These are phyloP conservation scores for Phylloporus sp. DNA, from an alignment of 1,284 basidiomycete genomes.

Conservation along the genomic window DNA sequence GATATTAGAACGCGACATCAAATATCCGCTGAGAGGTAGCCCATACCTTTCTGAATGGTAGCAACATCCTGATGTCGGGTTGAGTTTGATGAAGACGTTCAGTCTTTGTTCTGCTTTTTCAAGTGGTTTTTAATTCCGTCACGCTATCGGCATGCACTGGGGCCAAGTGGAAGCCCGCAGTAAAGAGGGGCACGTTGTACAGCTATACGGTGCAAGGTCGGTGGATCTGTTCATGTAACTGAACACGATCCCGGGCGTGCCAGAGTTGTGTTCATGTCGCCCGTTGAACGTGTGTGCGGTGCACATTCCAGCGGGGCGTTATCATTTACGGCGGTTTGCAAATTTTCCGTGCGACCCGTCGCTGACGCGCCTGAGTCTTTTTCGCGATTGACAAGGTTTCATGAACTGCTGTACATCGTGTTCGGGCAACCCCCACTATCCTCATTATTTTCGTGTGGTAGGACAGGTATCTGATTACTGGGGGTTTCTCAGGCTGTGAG, in stretches of 20 bases:
- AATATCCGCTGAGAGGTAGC: neutral
- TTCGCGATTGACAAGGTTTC: conserved; percentile 3
- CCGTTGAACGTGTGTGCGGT: neutral
- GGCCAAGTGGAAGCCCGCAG: neutral
- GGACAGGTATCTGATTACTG: neutral
- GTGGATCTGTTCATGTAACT: conserved; percentile 5
- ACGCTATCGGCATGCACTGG: conserved; percentile 15
- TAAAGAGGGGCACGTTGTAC: neutral
- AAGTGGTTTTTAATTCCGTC: conserved; percentile 21
- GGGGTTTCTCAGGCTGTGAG: neutral
- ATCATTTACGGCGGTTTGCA: no score
- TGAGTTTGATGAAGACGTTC: neutral
- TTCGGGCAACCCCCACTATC: neutral
- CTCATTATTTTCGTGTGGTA: neutral
- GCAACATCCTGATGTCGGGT: conserved; percentile 8
- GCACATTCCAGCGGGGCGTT: no score
- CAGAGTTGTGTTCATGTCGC: conserved; percentile 1
- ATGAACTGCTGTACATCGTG: conserved; percentile 11
- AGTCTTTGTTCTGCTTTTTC: neutral
- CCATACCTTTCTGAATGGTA: conserved; percentile 16
- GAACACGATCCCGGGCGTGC: neutral
- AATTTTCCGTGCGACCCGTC: no score
- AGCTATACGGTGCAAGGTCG: neutral
- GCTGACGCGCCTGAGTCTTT: no score
- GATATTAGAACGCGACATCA: conserved; percentile 7